Conservation (phyloP, 805 yeast genomes). For the Metschnikowia kofuensis region DNA sequence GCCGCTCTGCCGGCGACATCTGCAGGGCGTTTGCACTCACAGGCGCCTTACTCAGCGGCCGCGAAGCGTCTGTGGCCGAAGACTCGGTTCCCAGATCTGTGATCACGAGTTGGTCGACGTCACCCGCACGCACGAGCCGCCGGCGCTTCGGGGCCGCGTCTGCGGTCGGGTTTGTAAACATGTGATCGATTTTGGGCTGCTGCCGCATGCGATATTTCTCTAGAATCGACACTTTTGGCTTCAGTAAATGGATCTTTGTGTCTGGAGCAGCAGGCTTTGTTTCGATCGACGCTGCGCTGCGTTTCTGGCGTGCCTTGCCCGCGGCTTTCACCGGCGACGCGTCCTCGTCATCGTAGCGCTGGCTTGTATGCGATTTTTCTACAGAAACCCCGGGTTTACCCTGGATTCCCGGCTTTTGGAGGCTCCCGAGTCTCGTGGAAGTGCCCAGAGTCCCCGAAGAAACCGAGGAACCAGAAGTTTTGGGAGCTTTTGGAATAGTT, state of each 20-base stretch:
- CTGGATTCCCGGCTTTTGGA: no score
- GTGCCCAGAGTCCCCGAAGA: no score
- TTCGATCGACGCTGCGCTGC: slow-evolving; percentile 9
- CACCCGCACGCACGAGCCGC: slow-evolving; percentile 34
- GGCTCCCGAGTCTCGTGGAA: no score
- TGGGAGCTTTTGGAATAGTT: no score
- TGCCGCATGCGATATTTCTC: slow-evolving; percentile 39
- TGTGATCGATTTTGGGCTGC: slow-evolving; percentile 31
- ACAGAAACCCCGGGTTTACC: neutral
- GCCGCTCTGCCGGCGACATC: neutral
- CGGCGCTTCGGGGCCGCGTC: slow-evolving; percentile 27
- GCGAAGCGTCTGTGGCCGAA: neutral
- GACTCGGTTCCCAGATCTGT: neutral
- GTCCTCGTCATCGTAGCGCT: slow-evolving; percentile 30
- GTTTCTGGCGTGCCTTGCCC: slow-evolving; percentile 30
- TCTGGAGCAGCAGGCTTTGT: slow-evolving; percentile 14
- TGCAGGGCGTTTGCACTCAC: neutral
- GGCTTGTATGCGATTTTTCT: neutral
- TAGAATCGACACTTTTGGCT: slow-evolving; percentile 40
- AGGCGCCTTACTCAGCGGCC: neutral
- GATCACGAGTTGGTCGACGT: slow-evolving; percentile 2
- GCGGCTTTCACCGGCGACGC: slow-evolving; percentile 34
- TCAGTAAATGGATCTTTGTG: slow-evolving; percentile 40
- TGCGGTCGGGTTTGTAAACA: slow-evolving; percentile 22
- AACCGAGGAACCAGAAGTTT: no score